Evolutionary conservation across 768 basidiomycete genomes (phyloP).

Genomic region (Lanmaoa pseudosensibilis): DNA sequence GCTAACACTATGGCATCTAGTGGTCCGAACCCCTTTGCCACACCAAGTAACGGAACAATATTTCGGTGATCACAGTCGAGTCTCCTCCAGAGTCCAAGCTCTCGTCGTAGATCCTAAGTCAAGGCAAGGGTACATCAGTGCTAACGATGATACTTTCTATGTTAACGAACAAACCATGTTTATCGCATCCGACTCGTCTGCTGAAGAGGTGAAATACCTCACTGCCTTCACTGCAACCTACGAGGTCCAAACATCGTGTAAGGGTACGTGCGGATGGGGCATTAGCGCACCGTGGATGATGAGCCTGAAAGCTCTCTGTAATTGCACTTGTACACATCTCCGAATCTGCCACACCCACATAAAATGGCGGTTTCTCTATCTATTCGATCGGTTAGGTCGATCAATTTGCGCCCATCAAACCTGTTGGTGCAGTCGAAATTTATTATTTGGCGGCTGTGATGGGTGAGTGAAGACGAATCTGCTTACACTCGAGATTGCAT

Average conservation of each 20-base stretch:
- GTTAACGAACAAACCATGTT: not conserved
- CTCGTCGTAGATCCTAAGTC: slow-evolving; percentile 15
- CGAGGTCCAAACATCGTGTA: too few relatives aligned
- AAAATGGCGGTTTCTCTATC: not conserved
- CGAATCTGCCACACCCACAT: slow-evolving; percentile 1
- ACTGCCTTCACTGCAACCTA: slow-evolving; percentile 13
- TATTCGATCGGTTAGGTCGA: not conserved
- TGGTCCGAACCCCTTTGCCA: slow-evolving; percentile 22
- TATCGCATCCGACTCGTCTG: not conserved
- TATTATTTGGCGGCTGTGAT: not conserved
- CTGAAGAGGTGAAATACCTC: not conserved
- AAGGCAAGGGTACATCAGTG: not conserved
- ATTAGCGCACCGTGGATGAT: not conserved
- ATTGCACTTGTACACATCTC: slow-evolving; percentile 11
- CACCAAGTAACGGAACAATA: slow-evolving; percentile 25
- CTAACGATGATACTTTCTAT: not conserved
- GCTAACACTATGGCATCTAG: slow-evolving; percentile 14
- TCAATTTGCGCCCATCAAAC: not conserved
- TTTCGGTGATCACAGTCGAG: slow-evolving; percentile 15
- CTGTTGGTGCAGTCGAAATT: not conserved
- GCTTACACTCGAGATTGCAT: not conserved
- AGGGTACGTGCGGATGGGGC: too few relatives aligned
- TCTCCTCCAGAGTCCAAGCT: slow-evolving; percentile 26
- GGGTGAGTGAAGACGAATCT: not conserved
- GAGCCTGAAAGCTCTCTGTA: not conserved